A percentile compares a stretch with the other conserved stretches of the same genome.
Evolutionary conservation across 2,329 filamentous ascomycete species (phyloP).

Genomic region (Trichoderma sp.): DNA sequence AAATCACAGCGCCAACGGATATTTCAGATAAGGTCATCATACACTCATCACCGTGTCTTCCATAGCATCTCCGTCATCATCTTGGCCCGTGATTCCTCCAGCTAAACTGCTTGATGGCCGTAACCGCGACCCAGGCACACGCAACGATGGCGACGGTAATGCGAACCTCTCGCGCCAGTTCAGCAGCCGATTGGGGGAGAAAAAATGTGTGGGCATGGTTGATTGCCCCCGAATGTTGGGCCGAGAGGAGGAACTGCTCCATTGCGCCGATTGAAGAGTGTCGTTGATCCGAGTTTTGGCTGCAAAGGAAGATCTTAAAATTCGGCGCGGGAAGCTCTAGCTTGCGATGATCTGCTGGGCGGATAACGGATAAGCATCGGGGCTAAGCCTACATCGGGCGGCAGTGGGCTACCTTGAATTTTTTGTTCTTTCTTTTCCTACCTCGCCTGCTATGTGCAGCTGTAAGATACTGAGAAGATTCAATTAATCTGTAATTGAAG

Average conservation of each 20-base stretch:
- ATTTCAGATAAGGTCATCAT: neutral
- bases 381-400: neutral
- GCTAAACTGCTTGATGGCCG: constrained; percentile 19
- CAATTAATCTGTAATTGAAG: neutral
- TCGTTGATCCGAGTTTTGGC: neutral
- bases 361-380: neutral
- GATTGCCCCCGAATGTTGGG: constrained; percentile 23
- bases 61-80: neutral
- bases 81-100: neutral
- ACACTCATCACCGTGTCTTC: neutral
- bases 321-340: neutral
- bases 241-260: constrained; percentile 26
- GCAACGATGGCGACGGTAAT: constrained; percentile 25
- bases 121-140: constrained; percentile 25
- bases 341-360: neutral
- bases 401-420: neutral
- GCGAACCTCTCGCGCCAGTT: constrained; percentile 23
- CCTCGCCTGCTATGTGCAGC: neutral
- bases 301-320: neutral
- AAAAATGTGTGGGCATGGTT: constrained; percentile 23
- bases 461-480: neutral
- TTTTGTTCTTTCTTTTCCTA: neutral
- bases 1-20: neutral
- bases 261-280: constrained; percentile 10
- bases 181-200: constrained; percentile 19